A percentile compares a stretch with the other conserved stretches of the same genome.
These are phyloP conservation scores for Yarrowia sp. DNA, from an alignment of 805 yeast genomes.

Conservation along the genomic window DNA sequence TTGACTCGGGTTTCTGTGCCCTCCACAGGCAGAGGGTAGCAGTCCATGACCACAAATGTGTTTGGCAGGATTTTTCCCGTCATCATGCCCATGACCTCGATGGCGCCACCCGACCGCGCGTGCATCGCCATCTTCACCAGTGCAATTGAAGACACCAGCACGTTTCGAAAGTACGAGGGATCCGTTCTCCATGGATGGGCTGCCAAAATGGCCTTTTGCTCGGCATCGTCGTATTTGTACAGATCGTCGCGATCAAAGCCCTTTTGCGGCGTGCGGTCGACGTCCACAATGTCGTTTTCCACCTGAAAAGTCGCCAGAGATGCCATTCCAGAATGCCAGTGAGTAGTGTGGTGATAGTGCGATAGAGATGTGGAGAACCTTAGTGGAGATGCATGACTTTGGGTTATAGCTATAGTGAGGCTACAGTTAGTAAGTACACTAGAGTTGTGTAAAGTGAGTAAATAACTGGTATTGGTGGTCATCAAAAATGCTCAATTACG, in stretches of 20 bases:
- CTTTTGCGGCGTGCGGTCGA: constrained; percentile 35
- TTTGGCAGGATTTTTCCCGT: constrained; percentile 71
- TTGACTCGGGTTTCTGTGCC: constrained; percentile 97
- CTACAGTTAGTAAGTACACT: too few species aligned
- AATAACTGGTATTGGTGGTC: too few species aligned
- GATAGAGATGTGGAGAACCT: constrained; percentile 5
- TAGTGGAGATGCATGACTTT: neutral
- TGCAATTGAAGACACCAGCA: constrained; percentile 75
- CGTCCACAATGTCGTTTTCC: constrained; percentile 46
- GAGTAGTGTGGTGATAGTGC: neutral
- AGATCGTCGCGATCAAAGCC: constrained; percentile 42
- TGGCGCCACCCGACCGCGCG: constrained; percentile 80
- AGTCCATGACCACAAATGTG: constrained; percentile 68
- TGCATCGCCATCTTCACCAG: constrained; percentile 77
- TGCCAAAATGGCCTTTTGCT: constrained; percentile 45
- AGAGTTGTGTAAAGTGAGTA: too few species aligned
- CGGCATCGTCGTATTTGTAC: constrained; percentile 46
- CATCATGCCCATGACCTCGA: constrained; percentile 95
- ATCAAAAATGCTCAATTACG: too few species aligned
- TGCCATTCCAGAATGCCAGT: neutral
- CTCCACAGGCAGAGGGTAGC: constrained; percentile 87
- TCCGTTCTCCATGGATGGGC: constrained; percentile 54
- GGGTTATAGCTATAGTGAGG: neutral
- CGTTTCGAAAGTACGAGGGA: constrained; percentile 66
- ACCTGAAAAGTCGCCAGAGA: constrained; percentile 44